Base-by-base conservation (phyloP, 164 flowering plant species). In the Brasenia schreberi region DNA sequence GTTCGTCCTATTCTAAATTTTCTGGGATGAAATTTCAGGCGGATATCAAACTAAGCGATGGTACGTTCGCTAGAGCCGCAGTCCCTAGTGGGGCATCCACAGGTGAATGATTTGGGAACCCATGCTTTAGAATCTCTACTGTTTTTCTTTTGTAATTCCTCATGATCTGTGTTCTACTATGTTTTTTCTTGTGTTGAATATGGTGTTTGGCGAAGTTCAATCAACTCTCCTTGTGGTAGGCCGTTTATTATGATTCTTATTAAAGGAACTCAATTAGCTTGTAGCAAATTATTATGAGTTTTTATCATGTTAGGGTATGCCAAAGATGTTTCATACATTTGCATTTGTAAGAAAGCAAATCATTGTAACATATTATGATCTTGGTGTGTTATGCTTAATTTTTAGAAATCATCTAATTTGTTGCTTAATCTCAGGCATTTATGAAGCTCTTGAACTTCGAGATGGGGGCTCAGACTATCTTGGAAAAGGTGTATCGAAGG, bases 41-140 rank as follows among this genome's bases (percentile, higher is more conserved):
- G 65, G 88, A 84, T 71, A 19, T 79, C 61, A 43, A 17, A 33
- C 69, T 81, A 7, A 68, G 69, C 18, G 80, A 83, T 75, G 87
- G 87, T 23, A 73, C 72, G n/a, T 19, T 69, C 5, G 77, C 78
- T 5, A 81, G 87, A 74, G 89, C 87, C 73, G 89, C 89, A 52
- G 87, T 85, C 56, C 89, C 89, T 4, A 85, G 89, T 61, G 89
- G 89, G 66, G 87, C 84, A 19, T 85, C 89, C 2, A 83, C 89
- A 61, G 87, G 87, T 79, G 56, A 14, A 9, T 49, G 56, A 14
- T 49, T 5, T 5, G 10, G 14, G 56, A 49, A 49, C 56, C 4
- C 39, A 33, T 33, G 39, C 39, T 33, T 1, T 3, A 33, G 2
- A 33, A 33, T 33, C 39, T 33, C 4, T 33, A 33, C 39, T 33